A percentile compares a stretch with the other conserved stretches of the same genome.
These are phyloP conservation scores for Dactylellina cionopaga DNA, from an alignment of 2,329 filamentous ascomycete genomes.

Conservation along the genomic window DNA sequence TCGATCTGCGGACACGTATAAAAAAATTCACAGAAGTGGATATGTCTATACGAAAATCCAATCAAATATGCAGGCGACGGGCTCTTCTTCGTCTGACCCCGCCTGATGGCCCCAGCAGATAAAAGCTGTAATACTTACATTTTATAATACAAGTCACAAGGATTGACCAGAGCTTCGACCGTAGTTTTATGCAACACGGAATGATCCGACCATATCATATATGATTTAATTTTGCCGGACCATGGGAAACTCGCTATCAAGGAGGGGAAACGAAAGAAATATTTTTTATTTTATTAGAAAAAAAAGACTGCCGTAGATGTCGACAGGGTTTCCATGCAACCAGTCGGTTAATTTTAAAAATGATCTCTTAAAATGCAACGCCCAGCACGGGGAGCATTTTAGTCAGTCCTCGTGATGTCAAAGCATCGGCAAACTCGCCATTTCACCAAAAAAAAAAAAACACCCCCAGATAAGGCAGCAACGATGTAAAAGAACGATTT, in stretches of 20 bases:
- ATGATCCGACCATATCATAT: not conserved
- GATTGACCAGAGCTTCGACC: not conserved
- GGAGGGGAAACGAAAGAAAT: slow-evolving; percentile 30
- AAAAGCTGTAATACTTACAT: too few relatives aligned
- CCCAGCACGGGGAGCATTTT: slow-evolving; percentile 7
- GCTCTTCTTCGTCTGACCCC: too few relatives aligned
- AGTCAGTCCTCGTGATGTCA: slow-evolving; percentile 1
- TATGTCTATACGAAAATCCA: too few relatives aligned
- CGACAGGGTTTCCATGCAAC: slow-evolving; percentile 5
- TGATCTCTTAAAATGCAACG: slow-evolving; percentile 21
- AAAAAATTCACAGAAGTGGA: too few relatives aligned
- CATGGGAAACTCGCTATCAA: slow-evolving; percentile 9
- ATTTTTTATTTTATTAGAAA: not conserved
- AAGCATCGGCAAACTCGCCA: slow-evolving; percentile 27
- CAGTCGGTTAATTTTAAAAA: slow-evolving; percentile 31
- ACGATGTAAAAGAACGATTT: slow-evolving; percentile 11
- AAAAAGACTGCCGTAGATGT: not conserved
- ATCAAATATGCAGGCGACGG: too few relatives aligned
- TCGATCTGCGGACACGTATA: too few relatives aligned
- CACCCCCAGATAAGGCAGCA: slow-evolving; percentile 6
- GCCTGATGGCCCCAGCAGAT: too few relatives aligned
- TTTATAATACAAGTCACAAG: slow-evolving; percentile 2
- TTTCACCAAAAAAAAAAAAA: slow-evolving; percentile 4
- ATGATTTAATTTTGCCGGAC: slow-evolving; percentile 23
- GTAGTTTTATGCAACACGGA: not conserved